A percentile compares a stretch with the other conserved stretches of the same genome.
These are phyloP conservation scores for Yamadazyma pseudoaaseri DNA, from an alignment of 1,139 yeast genomes.

Conservation along the genomic window DNA sequence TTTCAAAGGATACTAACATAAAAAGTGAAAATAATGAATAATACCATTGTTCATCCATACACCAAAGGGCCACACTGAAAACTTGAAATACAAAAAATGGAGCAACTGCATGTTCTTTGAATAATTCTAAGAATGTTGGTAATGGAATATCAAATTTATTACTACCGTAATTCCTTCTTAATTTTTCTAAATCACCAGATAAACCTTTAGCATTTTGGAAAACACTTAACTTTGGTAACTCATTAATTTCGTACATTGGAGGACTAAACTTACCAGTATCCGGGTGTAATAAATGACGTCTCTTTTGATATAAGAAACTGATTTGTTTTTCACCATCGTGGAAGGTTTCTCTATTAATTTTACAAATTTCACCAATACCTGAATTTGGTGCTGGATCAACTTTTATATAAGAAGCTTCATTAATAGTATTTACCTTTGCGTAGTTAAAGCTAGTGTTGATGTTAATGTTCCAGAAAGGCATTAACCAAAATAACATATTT, in stretches of 20 bases:
- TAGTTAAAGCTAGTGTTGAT: conserved; percentile 75
- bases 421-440: conserved; percentile 45
- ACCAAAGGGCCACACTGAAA: conserved; percentile 94
- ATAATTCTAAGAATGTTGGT: conserved; percentile 86
- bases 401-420: conserved; percentile 68
- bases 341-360: conserved; percentile 55
- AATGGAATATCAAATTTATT: conserved; percentile 93
- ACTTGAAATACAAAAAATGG: conserved; percentile 97
- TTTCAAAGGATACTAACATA: conserved; percentile 91
- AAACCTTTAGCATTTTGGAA: conserved; percentile 69
- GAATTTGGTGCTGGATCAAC: conserved; percentile 81
- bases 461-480: conserved; percentile 94
- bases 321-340: conserved; percentile 62
- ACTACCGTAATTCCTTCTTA: conserved; percentile 68
- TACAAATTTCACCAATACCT: conserved; percentile 81
- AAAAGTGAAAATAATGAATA: conserved; percentile 87
- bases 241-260: conserved; percentile 76
- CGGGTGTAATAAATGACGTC: conserved; percentile 75
- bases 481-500: conserved; percentile 76
- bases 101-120: conserved; percentile 97
- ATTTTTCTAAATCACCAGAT: conserved; percentile 53
- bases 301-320: conserved; percentile 85
- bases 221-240: conserved; percentile 52
- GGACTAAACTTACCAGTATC: conserved; percentile 64
- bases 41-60: conserved; percentile 97